phyloP scores from a whole-genome alignment of 2,329 filamentous ascomycete species.

The Herpomyces periplanetae region DNA sequence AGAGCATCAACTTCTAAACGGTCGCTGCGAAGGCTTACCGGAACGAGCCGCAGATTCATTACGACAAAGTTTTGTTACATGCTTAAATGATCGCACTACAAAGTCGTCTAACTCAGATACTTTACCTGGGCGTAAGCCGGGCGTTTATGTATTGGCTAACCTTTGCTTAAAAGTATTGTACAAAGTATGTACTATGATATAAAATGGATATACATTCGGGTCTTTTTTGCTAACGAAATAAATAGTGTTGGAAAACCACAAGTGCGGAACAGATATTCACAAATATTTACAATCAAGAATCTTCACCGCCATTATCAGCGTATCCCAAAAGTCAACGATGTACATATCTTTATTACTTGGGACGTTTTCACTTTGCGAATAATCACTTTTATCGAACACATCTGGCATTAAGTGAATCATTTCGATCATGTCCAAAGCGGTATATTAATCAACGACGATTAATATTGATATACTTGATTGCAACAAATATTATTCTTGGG shows the following conservation, averaged over 20 bases:
- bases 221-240: constrained; percentile 1
- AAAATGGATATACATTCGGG: constrained; percentile 1
- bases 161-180: constrained; percentile 59
- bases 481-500: constrained; percentile 44
- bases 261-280: constrained; percentile 59
- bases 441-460: constrained; percentile 25
- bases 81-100: constrained; percentile 36
- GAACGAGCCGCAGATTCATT: constrained; percentile 63
- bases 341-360: constrained; percentile 76
- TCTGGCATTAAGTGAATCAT: constrained; percentile 34
- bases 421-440: constrained; percentile 22
- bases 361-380: constrained; percentile 53
- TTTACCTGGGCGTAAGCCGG: constrained; percentile 39
- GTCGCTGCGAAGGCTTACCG: constrained; percentile 34
- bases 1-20: constrained; percentile 11
- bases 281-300: constrained; percentile 43
- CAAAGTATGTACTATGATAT: constrained; percentile 14
- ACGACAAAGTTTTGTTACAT: constrained; percentile 62
- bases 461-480: constrained; percentile 48
- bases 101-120: constrained; percentile 17
- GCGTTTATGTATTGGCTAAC: constrained; percentile 71
- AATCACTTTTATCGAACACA: constrained; percentile 42
- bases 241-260: constrained; percentile 33
- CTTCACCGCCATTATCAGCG: constrained; percentile 36
- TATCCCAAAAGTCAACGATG: constrained; percentile 61